These are phyloP conservation scores for Colletotrichum sp. DNA, from an alignment of 2,329 filamentous ascomycete species.

Conservation along the genomic window DNA sequence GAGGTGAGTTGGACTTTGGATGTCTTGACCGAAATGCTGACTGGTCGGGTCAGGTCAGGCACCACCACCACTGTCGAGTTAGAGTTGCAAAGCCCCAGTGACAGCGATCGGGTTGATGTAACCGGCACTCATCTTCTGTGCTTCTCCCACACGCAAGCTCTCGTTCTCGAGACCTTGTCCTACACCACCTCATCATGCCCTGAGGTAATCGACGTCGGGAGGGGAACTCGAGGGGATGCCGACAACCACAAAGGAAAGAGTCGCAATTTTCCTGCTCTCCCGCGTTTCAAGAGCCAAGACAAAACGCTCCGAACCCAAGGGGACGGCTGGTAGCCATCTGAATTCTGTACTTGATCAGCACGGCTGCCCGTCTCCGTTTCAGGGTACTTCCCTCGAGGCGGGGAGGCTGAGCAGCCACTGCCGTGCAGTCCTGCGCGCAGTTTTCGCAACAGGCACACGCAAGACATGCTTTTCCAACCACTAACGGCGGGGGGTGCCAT, in stretches of 20 bases:
- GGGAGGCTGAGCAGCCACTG: constrained; percentile 2
- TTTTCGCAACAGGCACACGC: neutral
- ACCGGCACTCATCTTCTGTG: neutral
- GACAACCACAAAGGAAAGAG: neutral
- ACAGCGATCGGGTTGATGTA: neutral
- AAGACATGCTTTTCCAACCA: neutral
- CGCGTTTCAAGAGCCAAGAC: constrained; percentile 18
- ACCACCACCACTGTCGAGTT: neutral
- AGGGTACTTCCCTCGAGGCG: constrained; percentile 1
- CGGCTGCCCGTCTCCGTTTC: constrained; percentile 1
- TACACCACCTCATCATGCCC: neutral
- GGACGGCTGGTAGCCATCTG: constrained; percentile 3
- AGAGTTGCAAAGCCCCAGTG: constrained; percentile 3
- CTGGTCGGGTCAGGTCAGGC: neutral
- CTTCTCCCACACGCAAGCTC: neutral
- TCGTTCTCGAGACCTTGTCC: neutral
- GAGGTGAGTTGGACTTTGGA: neutral
- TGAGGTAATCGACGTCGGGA: neutral
- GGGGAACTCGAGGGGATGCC: neutral
- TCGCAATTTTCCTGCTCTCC: neutral
- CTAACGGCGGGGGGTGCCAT: neutral
- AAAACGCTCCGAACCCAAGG: constrained; percentile 14
- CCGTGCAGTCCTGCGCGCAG: neutral
- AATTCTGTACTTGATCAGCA: neutral
- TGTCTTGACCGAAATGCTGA: neutral